phyloP scores from a whole-genome alignment of 1,284 basidiomycete genomes.

The Peniophora sp. region DNA sequence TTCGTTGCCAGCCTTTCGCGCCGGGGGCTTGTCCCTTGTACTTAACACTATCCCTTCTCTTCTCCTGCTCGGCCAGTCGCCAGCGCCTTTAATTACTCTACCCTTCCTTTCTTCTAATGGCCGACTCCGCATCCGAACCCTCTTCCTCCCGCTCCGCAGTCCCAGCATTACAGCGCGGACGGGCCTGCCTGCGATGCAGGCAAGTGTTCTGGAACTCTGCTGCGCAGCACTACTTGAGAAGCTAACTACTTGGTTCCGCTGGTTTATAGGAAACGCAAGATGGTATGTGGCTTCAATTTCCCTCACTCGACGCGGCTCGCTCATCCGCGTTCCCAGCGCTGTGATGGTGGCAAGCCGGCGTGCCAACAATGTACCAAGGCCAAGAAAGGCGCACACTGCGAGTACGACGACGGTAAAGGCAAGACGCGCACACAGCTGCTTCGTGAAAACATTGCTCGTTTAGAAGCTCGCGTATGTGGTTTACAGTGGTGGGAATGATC shows the following conservation, averaged over 20 bases:
- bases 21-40: constrained; percentile 3
- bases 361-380: constrained; percentile 34
- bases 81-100: constrained; percentile 19
- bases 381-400: constrained; percentile 32
- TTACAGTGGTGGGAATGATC: no score
- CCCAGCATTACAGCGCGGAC: constrained; percentile 35
- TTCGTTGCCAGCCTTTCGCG: neutral
- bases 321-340: constrained; percentile 21
- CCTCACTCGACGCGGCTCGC: constrained; percentile 2
- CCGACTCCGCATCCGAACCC: constrained; percentile 23
- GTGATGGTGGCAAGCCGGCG: constrained; percentile 34
- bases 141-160: constrained; percentile 14
- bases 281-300: constrained; percentile 35
- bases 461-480: constrained; percentile 31
- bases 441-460: constrained; percentile 32
- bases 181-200: constrained; percentile 64
- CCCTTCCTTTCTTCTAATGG: constrained; percentile 26
- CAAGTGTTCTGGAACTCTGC: no score
- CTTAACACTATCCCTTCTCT: constrained; percentile 2
- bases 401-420: constrained; percentile 39
- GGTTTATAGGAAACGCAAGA: constrained; percentile 64
- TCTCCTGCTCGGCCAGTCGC: constrained; percentile 6
- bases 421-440: constrained; percentile 39
- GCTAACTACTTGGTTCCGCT: constrained; percentile 3
- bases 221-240: constrained; percentile 16